phyloP scores from a whole-genome alignment of 192 early-diverging fungal genomes.

The Glomus cerebriforme region DNA sequence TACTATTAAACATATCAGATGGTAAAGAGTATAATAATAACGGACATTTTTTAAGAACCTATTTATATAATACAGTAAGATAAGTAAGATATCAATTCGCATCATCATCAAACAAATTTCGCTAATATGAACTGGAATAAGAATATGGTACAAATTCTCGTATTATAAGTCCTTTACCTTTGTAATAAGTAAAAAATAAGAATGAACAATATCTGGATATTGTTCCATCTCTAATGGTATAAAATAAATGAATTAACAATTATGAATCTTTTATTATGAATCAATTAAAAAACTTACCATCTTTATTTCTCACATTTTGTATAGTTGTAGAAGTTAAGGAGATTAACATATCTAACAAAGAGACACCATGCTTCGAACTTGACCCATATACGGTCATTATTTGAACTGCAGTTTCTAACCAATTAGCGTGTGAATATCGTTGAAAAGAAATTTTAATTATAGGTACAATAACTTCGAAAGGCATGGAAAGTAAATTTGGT shows the following conservation, averaged over 20 bases:
- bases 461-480: constrained; percentile 38
- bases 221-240: constrained; percentile 52
- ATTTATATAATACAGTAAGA: constrained; percentile 2
- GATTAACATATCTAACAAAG: constrained; percentile 26
- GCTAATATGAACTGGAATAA: not conserved
- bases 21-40: constrained; percentile 52
- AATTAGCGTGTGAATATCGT: constrained; percentile 41
- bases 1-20: constrained; percentile 44
- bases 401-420: constrained; percentile 51
- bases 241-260: not conserved
- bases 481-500: constrained; percentile 47
- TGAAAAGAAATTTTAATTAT: constrained; percentile 47
- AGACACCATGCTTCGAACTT: constrained; percentile 35
- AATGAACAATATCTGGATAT: constrained; percentile 52
- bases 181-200: constrained; percentile 52
- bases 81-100: too few species aligned
- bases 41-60: constrained; percentile 54
- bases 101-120: too few species aligned
- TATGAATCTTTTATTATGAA: not conserved
- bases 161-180: constrained; percentile 39
- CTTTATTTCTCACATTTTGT: constrained; percentile 25
- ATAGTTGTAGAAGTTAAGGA: constrained; percentile 33
- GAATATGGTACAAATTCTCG: not conserved
- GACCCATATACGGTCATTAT: constrained; percentile 55
- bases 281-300: constrained; percentile 35